These are phyloP conservation scores for Corchorus capsularis DNA, from an alignment of 345 rosid genomes.

Conservation along the genomic window DNA sequence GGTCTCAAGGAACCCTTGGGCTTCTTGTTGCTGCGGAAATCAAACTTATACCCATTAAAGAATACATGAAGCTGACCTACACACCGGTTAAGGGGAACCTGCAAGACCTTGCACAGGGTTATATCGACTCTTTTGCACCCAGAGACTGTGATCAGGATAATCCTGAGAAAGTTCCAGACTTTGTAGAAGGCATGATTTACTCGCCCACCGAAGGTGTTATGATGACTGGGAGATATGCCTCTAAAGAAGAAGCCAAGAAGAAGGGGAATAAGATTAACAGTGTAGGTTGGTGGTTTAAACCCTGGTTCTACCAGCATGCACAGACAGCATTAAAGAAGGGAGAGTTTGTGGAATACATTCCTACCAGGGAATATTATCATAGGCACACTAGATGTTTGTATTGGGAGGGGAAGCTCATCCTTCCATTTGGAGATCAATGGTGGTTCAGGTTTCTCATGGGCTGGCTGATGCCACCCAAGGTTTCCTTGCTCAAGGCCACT, in stretches of 20 bases:
- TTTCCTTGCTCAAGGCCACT: slow-evolving; percentile 95
- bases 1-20: slow-evolving; percentile 99
- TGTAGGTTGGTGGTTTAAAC: slow-evolving; percentile 98
- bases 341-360: slow-evolving; percentile 96
- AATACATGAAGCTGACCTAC: slow-evolving; percentile 94
- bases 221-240: slow-evolving; percentile 94
- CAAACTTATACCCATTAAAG: slow-evolving; percentile 82
- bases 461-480: slow-evolving; percentile 99
- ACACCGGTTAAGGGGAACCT: slow-evolving; percentile 78
- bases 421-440: slow-evolving; percentile 93
- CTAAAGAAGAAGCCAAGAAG: slow-evolving; percentile 87
- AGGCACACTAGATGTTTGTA: slow-evolving; percentile 97
- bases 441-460: slow-evolving; percentile 97
- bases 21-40: slow-evolving; percentile 94
- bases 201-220: slow-evolving; percentile 69
- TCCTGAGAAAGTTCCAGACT: slow-evolving; percentile 79
- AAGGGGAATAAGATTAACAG: slow-evolving; percentile 84
- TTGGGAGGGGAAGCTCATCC: slow-evolving; percentile 99
- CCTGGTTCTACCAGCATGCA: slow-evolving; percentile 99
- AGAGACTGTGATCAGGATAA: slow-evolving; percentile 85
- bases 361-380: slow-evolving; percentile 93
- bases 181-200: slow-evolving; percentile 94
- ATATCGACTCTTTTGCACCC: slow-evolving; percentile 90
- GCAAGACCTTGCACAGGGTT: slow-evolving; percentile 73
- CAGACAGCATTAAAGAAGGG: slow-evolving; percentile 79